Evolutionary conservation across 2,329 filamentous ascomycete species (phyloP), one percentile per base, ranked within the genome.

Genomic region (Trichoderma hamatum): DNA sequence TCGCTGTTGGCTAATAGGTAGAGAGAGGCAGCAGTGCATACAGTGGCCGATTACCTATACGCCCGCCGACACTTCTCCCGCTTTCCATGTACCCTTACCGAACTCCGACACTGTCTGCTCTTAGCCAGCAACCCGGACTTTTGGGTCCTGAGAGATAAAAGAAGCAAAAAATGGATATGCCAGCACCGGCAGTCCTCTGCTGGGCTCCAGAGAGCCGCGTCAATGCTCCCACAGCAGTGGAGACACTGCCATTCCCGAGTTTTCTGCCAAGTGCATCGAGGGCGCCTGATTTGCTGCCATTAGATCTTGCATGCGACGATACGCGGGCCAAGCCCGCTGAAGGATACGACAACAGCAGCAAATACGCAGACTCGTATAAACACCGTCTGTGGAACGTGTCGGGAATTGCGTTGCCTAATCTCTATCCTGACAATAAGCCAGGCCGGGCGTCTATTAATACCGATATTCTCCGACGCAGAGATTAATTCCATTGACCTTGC

Each of bases 271-370:
- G 56, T 60, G 56, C 34, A 28, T 36, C 56, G 6, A 39, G 56
- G 56, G 34, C 34, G 26, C 55, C 54, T 58, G 52, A 66, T 66
- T 66, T 49, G 52, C 26, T 58, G 52, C 63, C 34, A 34, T n/a
- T 14, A 46, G 63, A 66, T 66, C 63, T 56, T 66, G 63, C 63
- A 66, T 66, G 34, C 36, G 49, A 67, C 34, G 63, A 66, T 66
- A 66, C 52, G 63, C 63, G 63, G 60, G 51, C 26, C 63, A 28
- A 26, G 51, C 24, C 11, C 24, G 39, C 14, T 2, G 28, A 26
- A 30, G 24, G 30, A 26, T 30, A 24, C 43, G 46, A n/a, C n/a
- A n/a, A 21, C 19, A 43, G 39, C 19, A n/a, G 0, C 39, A 43
- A 43, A 43, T 65, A 21, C 62, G 26, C n/a, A 52, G 46, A 49